A percentile compares a stretch with the other conserved stretches of the same genome.
Conservation (phyloP, 805 yeast species). For the Metschnikowia gelsemii region DNA sequence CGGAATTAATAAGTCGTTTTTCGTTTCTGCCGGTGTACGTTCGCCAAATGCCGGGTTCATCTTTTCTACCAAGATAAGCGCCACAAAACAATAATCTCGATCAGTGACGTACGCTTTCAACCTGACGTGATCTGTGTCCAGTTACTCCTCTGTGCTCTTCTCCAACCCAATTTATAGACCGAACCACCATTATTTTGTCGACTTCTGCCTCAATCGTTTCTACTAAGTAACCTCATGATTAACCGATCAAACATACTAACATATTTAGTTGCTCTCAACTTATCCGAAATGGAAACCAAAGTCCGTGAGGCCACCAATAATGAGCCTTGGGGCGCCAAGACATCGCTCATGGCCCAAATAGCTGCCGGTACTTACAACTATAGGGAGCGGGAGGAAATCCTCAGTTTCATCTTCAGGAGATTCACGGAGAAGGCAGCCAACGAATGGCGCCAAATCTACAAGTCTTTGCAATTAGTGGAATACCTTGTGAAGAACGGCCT, state of each 20-base stretch:
- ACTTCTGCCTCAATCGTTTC: too few relatives aligned
- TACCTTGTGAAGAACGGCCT: slow-evolving; percentile 89
- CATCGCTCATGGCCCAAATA: slow-evolving; percentile 89
- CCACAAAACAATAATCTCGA: too few relatives aligned
- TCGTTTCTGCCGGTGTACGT: too few relatives aligned
- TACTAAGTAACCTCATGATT: background rate
- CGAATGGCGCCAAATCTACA: slow-evolving; percentile 98
- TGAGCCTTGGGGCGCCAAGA: slow-evolving; percentile 98
- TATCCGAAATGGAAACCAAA: slow-evolving; percentile 94
- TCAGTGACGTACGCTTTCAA: too few relatives aligned
- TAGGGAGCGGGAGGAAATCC: slow-evolving; percentile 75
- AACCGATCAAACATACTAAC: background rate
- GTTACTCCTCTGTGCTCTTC: too few relatives aligned
- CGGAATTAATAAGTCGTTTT: too few relatives aligned
- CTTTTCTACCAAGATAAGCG: too few relatives aligned
- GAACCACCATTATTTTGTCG: too few relatives aligned
- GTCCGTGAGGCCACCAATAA: slow-evolving; percentile 98
- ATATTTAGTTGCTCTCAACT: slow-evolving; percentile 68
- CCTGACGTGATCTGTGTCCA: too few relatives aligned
- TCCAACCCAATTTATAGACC: too few relatives aligned
- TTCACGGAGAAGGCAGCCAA: slow-evolving; percentile 94
- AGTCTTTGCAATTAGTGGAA: slow-evolving; percentile 87
- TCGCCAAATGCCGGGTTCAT: too few relatives aligned
- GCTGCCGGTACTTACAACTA: slow-evolving; percentile 92
- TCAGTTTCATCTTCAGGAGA: slow-evolving; percentile 75